Conservation (phyloP, 148 eudicot species). For the Drosera capensis region DNA sequence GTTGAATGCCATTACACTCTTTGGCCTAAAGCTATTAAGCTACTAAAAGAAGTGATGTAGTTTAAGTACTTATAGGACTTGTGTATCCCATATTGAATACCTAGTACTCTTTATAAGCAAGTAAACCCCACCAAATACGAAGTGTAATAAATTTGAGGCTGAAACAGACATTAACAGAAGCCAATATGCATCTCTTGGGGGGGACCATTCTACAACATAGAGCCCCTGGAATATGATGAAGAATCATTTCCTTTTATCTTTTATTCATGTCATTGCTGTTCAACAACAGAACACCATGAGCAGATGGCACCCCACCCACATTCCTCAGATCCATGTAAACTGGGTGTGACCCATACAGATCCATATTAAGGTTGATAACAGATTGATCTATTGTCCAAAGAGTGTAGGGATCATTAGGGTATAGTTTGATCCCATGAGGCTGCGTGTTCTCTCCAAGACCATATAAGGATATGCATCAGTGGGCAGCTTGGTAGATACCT, state of each 20-base stretch:
- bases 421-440: slow-evolving; percentile 67
- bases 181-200: too few species aligned
- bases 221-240: slow-evolving; percentile 74
- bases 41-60: background rate
- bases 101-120: too few species aligned
- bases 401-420: slow-evolving; percentile 82
- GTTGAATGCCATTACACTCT: background rate
- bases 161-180: too few species aligned
- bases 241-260: slow-evolving; percentile 55
- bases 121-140: too few species aligned
- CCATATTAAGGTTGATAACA: slow-evolving; percentile 67
- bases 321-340: slow-evolving; percentile 90
- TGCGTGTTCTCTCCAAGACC: slow-evolving; percentile 89
- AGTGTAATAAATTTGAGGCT: too few species aligned
- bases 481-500: slow-evolving; percentile 64
- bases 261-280: slow-evolving; percentile 97
- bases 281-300: slow-evolving; percentile 68
- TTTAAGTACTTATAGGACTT: too few species aligned
- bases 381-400: slow-evolving; percentile 58
- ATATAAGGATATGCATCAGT: slow-evolving; percentile 59
- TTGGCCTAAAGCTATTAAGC: background rate
- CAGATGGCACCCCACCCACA: slow-evolving; percentile 34
- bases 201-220: slow-evolving; percentile 80
- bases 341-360: slow-evolving; percentile 90
- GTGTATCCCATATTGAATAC: too few species aligned